Evolutionary conservation across 768 basidiomycete genomes (phyloP), one percentile per base, ranked within the genome.

Genomic region (Auricularia auricula-judae): DNA sequence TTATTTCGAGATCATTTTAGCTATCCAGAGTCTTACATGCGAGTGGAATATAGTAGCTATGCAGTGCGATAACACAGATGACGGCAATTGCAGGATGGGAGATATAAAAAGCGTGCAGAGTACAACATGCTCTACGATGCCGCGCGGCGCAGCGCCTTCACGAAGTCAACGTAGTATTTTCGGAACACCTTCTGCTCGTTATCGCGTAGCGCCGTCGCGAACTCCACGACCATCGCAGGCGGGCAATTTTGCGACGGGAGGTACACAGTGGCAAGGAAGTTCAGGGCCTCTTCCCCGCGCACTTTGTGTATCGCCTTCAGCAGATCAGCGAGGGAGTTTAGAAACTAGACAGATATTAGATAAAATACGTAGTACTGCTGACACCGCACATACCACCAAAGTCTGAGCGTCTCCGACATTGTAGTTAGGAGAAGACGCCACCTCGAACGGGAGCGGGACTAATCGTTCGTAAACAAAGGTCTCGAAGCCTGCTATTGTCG

Each of bases 181-280:
- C 88, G 81, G 77, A 93, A 93, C 42, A 74, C 77, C 72, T 88
- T 92, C 68, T 79, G 77, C 71, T 93, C 91, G 64, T 88, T 74
- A 73, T 85, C 86, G 65, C 85, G 82, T 69, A 93, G 74, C 72
- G 91, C 91, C 18, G 81, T 81, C 1, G 86, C 82, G 67, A 97
- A 92, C 68, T 94, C 89, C 54, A 86, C 67, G 3, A 90, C 87
- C 34, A 82, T 85, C 54, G 89, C 85, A 23, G 81, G 75, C 36
- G 97, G 94, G 84, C 93, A 94, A 67, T 87, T 84, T 76, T 96
- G 86, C 8, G 92, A 85, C 1, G 97, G 95, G 21, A 99, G 82
- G 75, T 92, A 93, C 35, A 86, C 83, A 62, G 78, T 79, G 12
- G 86, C 75, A 70, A 99, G 84, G 74, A 88, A 96, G 63, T 87